Evolutionary conservation across 768 basidiomycete species (phyloP).

Genomic region (Leccinum uliginosum): DNA sequence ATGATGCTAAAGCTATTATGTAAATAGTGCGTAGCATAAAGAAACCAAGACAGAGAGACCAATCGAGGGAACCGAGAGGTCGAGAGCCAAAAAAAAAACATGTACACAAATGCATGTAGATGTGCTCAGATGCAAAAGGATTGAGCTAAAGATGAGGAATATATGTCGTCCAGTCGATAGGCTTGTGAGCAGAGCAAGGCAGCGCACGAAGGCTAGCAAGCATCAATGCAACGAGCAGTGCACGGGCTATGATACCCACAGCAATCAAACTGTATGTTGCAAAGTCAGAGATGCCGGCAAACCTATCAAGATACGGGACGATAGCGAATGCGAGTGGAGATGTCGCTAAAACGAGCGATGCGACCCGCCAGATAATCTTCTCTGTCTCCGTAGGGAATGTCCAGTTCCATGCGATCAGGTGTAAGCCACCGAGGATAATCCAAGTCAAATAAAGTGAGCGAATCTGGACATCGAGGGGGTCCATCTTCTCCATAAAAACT

Average conservation of each 20-base stretch:
- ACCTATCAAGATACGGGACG: not conserved
- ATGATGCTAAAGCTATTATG: no score
- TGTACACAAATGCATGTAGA: no score
- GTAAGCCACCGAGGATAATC: not conserved
- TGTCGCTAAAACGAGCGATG: not conserved
- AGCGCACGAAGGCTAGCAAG: not conserved
- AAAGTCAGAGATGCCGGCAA: not conserved
- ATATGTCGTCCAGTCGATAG: not conserved
- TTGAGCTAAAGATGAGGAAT: constrained; percentile 1
- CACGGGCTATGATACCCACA: not conserved
- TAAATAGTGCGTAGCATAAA: no score
- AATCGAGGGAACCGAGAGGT: no score
- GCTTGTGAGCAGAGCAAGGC: not conserved
- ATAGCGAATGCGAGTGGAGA: not conserved
- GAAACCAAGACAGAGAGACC: no score
- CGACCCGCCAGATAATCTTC: not conserved
- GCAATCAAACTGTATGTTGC: not conserved
- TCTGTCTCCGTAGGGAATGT: not conserved
- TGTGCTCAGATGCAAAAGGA: no score
- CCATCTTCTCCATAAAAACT: not conserved
- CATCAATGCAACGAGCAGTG: not conserved
- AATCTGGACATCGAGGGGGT: not conserved
- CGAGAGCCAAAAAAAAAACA: no score
- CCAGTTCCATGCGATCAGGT: not conserved
- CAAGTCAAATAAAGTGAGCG: not conserved